These are phyloP conservation scores for Aspergillus sojae DNA, from an alignment of 2,329 filamentous ascomycete genomes.

Conservation along the genomic window DNA sequence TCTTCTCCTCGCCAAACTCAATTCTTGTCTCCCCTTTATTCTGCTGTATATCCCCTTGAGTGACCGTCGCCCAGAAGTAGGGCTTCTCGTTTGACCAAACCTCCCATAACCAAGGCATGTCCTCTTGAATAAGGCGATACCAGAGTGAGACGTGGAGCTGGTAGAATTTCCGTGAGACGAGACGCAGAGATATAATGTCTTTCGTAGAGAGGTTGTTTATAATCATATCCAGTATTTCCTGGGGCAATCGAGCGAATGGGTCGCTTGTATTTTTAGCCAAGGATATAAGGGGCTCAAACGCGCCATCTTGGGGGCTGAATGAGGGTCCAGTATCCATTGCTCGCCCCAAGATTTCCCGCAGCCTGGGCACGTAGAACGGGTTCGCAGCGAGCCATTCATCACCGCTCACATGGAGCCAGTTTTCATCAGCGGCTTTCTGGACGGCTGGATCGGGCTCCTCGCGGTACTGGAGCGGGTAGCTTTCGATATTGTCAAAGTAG, in stretches of 20 bases:
- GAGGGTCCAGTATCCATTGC: neutral
- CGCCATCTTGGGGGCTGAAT: neutral
- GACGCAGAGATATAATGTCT: neutral
- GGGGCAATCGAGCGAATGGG: neutral
- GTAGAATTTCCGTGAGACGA: neutral
- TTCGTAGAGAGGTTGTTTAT: neutral
- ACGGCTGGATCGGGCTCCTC: neutral
- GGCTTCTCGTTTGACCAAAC: no score
- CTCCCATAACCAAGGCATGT: no score
- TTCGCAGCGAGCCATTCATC: constrained; percentile 6
- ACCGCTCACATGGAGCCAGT: neutral
- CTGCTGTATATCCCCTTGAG: no score
- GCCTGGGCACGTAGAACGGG: constrained; percentile 6
- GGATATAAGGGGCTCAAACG: neutral
- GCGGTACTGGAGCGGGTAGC: neutral
- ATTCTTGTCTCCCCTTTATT: no score
- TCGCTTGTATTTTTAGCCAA: neutral
- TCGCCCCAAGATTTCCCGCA: neutral
- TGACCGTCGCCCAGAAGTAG: no score
- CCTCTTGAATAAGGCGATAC: neutral
- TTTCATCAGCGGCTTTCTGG: no score
- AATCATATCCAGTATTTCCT: neutral
- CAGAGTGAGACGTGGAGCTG: neutral
- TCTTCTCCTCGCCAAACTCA: no score
- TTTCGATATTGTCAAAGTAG: neutral